Conservation (phyloP, 116 monocot species). For the Phalaenopsis hybrid region DNA sequence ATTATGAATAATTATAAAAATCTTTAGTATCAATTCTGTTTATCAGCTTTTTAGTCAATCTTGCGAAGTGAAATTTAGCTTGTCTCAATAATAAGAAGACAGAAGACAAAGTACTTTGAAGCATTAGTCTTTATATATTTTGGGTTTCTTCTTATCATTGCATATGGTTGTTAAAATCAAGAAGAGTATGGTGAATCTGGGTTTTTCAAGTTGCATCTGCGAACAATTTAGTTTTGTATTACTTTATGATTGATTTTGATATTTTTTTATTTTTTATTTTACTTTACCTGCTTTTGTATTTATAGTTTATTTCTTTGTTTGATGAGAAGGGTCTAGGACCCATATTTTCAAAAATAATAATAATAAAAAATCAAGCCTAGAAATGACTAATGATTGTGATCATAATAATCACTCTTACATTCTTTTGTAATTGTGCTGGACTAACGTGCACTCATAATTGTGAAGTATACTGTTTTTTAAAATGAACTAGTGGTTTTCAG, state of each 20-base stretch:
- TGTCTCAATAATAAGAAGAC: background rate
- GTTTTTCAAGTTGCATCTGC: too few relatives aligned
- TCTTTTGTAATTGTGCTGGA: background rate
- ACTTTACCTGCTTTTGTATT: background rate
- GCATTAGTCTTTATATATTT: background rate
- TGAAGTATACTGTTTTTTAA: constrained; percentile 2
- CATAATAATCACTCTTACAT: background rate
- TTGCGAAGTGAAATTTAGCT: background rate
- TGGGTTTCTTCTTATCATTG: background rate
- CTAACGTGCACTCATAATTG: background rate
- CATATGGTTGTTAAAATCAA: background rate
- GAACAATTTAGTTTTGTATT: background rate
- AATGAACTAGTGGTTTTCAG: constrained; percentile 27
- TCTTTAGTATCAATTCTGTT: too few relatives aligned
- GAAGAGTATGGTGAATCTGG: background rate
- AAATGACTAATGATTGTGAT: background rate
- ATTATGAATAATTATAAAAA: too few relatives aligned
- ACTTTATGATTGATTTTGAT: background rate
- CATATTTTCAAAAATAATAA: background rate
- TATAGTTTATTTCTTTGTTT: background rate
- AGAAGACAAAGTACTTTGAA: background rate
- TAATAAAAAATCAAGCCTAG: background rate
- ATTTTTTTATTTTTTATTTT: background rate
- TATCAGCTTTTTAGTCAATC: too few relatives aligned
- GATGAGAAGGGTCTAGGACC: background rate